Base-by-base conservation (phyloP, 257 asterid species). In the Handroanthus guayacan region DNA sequence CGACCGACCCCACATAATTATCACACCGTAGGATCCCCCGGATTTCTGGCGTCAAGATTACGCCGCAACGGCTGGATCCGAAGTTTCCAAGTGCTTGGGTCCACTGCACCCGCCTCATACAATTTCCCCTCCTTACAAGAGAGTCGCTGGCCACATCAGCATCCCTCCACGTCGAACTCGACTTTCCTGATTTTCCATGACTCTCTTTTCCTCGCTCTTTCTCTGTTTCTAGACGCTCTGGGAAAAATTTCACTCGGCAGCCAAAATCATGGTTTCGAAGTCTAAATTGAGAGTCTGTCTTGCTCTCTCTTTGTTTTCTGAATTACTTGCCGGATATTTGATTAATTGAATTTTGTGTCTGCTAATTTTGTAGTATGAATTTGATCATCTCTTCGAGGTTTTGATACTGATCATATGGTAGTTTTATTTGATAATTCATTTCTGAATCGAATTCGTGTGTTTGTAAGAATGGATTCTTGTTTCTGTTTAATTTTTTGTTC, bases 221-320 rank as follows among this genome's bases (percentile, higher is more conserved):
- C 78, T 71, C 67, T 77, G 70, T 83, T 57, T 69, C 69, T 77
- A 25, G 31, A 25, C 83, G 25, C 81, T 56, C 73, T 72, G 36
- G 25, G 48, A 16, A 68, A 39, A 63, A 34, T 48, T 9, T 65
- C 62, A 13, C 18, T 20, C 44, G 0, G 43, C 44, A 56, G 67
- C 43, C 75, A 36, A 56, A 60, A 38, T 44, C 64, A 81, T 86
- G 90, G 84, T 79, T 63, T 79, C 84, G 57, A 82, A 84, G 58
- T 58, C 86, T 10, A 86, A 81, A 79, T 71, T 76, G 78, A 75
- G 75, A 80, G 90, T 86, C 62, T 67, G 81, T 56, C 70, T 69
- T 47, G 69, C 69, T 69, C 45, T 62, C 52, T 64, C 67, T 65
- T 17, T 62, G 1, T 17, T 3, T 68, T 11, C 1, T 6, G 31